Conservation (phyloP, 495 filamentous ascomycete species). For the Aspergillus funiculosus region DNA sequence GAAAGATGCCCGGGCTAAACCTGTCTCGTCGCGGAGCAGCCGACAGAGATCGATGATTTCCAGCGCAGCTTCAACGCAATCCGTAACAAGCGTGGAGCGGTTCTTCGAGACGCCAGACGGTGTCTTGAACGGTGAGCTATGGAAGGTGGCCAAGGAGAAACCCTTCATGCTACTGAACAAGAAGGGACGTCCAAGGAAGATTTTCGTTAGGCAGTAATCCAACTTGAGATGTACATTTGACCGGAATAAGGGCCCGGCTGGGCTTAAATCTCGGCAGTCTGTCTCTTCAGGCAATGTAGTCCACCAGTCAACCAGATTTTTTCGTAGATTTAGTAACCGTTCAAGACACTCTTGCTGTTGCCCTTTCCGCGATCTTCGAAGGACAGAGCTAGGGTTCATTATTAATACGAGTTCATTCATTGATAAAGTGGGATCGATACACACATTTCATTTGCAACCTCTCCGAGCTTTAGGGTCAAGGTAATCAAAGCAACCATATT, state of each 20-base stretch:
- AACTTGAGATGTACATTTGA: constrained; percentile 47
- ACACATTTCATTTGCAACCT: constrained; percentile 44
- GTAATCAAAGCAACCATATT: constrained; percentile 45
- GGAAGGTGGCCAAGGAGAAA: constrained; percentile 22
- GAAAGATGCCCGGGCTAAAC: constrained; percentile 47
- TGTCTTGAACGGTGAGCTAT: constrained; percentile 24
- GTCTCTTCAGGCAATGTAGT: constrained; percentile 42
- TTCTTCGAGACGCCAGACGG: constrained; percentile 36
- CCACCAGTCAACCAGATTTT: constrained; percentile 46
- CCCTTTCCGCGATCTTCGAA: constrained; percentile 36
- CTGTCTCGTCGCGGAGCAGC: constrained; percentile 42
- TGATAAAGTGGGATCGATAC: background rate
- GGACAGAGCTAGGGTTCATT: constrained; percentile 22
- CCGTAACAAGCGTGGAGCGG: constrained; percentile 39
- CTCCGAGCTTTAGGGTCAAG: constrained; percentile 41
- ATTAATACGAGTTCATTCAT: background rate
- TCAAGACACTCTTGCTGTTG: constrained; percentile 44
- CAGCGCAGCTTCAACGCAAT: constrained; percentile 46
- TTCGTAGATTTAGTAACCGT: constrained; percentile 36
- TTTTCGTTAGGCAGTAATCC: constrained; percentile 43
- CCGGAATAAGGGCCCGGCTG: constrained; percentile 36
- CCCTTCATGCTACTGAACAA: constrained; percentile 42
- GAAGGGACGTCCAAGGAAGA: constrained; percentile 47
- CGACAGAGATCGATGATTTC: constrained; percentile 46
- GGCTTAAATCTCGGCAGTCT: constrained; percentile 37